phyloP scores from a whole-genome alignment of 192 early-diverging fungal genomes.

The Diversispora eburnea region DNA sequence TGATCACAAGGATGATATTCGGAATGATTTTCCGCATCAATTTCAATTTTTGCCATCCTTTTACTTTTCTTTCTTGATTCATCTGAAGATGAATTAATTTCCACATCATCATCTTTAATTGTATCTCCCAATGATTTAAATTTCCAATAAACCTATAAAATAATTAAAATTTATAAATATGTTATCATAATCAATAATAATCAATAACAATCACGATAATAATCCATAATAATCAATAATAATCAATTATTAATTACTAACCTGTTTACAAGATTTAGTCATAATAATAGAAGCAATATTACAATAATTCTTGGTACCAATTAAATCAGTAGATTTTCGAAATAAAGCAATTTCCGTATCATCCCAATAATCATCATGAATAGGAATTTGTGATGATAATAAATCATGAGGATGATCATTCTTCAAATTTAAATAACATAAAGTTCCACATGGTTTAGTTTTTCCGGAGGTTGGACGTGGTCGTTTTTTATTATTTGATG shows the following conservation, averaged over 20 bases:
- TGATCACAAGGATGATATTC: conserved; percentile 30
- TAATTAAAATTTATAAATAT: not conserved
- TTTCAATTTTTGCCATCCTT: conserved; percentile 23
- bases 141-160: conserved; percentile 16
- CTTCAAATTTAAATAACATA: conserved; percentile 11
- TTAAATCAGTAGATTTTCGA: not conserved
- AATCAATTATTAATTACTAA: not conserved
- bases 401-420: not conserved
- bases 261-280: conserved; percentile 26
- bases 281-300: conserved; percentile 1
- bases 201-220: not conserved
- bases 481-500: conserved; percentile 20
- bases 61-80: conserved; percentile 3
- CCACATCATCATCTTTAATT: not conserved
- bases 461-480: not conserved
- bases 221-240: too few species aligned
- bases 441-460: not conserved
- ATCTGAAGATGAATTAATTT: conserved; percentile 26
- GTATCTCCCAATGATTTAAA: not conserved
- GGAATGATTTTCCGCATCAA: conserved; percentile 22
- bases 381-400: too few species aligned
- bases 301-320: conserved; percentile 26
- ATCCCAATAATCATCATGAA: conserved; percentile 2
- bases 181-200: not conserved
- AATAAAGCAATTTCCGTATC: conserved; percentile 19